Base-by-base conservation (phyloP, 1,284 basidiomycete genomes). In the Cystobasidiaceae sp. region DNA sequence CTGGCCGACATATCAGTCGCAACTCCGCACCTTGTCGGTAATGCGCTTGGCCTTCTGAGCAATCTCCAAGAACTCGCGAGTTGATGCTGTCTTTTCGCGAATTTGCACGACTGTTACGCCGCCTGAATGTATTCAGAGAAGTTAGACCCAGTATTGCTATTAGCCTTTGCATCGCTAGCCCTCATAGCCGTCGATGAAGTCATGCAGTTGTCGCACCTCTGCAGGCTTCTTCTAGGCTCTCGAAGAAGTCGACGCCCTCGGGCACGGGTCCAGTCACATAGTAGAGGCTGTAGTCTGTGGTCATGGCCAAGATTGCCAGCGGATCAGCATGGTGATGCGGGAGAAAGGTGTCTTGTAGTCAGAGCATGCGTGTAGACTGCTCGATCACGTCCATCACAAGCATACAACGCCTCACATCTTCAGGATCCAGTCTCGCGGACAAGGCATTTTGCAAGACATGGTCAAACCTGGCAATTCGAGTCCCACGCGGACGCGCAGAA, bases 71-170 rank as follows among this genome's bases (percentile, higher is more conserved):
- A 97, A 94, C 86, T 92, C 88, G 27, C 82, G 82, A 0, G 90
- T 92, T 68, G 91, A 89, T 0, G 82, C 77, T 7, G 82, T 78
- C 77, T 96, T 96, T 78, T 94, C 92, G 48, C 92, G 82, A 13
- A 94, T 82, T 77, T 97, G 93, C 0, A 96, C 90, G 34, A 94
- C 74, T 0, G 90, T 92, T 0, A 96, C 92, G 13, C 92, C 89
- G 25, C 92, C 91, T 73, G 21, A 9, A 25, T 39, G 6, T 23
- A 37, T 34, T 32, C 30, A 32, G n/a, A 32, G 27, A 8, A 17
- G 30, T 52, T 5, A n/a, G n/a, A n/a, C n/a, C n/a, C n/a, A n/a
- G n/a, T n/a, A n/a, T n/a, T n/a, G n/a, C n/a, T n/a, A n/a, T n/a
- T n/a, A n/a, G n/a, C n/a, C n/a, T n/a, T n/a, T n/a, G n/a, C n/a